A percentile compares a stretch with the other conserved stretches of the same genome.
Conservation (phyloP, 2,329 filamentous ascomycete genomes). For the Fusarium nelsonii region DNA sequence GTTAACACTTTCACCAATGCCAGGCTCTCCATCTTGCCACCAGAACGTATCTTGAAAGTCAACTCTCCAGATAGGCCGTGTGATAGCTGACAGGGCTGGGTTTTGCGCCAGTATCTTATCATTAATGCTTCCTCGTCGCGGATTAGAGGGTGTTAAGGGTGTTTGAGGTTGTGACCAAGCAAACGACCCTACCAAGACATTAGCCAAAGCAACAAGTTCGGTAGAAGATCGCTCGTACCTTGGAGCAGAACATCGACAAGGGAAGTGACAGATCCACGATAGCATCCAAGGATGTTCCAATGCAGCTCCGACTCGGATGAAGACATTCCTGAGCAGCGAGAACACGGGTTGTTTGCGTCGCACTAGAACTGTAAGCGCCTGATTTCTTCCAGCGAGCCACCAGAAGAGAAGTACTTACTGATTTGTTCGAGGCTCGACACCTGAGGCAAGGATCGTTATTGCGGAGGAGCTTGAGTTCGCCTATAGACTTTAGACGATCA, state of each 20-base stretch:
- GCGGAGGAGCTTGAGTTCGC: constrained; percentile 64
- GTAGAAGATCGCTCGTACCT: constrained; percentile 53
- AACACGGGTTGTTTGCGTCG: constrained; percentile 63
- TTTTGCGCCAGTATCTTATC: constrained; percentile 64
- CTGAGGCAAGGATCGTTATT: constrained; percentile 64
- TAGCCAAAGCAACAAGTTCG: constrained; percentile 13
- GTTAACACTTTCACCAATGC: constrained; percentile 43
- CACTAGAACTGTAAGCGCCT: constrained; percentile 56
- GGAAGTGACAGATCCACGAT: constrained; percentile 60
- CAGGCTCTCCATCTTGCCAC: constrained; percentile 65
- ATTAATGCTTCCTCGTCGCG: constrained; percentile 64
- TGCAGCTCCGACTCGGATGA: constrained; percentile 57
- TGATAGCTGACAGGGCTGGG: constrained; percentile 55
- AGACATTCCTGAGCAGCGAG: constrained; percentile 58
- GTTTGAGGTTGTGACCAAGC: constrained; percentile 64
- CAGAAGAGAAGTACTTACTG: constrained; percentile 54
- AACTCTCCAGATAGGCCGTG: constrained; percentile 58
- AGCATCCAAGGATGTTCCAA: constrained; percentile 65
- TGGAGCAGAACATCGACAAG: constrained; percentile 65
- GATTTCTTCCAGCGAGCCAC: background rate
- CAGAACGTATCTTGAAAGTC: constrained; percentile 70
- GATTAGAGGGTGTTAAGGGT: constrained; percentile 63
- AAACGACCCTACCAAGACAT: constrained; percentile 54
- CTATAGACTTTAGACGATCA: constrained; percentile 68
- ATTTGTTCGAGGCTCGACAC: constrained; percentile 61